Conservation (phyloP, 495 filamentous ascomycete genomes). For the Hypoxylon subgilvum region DNA sequence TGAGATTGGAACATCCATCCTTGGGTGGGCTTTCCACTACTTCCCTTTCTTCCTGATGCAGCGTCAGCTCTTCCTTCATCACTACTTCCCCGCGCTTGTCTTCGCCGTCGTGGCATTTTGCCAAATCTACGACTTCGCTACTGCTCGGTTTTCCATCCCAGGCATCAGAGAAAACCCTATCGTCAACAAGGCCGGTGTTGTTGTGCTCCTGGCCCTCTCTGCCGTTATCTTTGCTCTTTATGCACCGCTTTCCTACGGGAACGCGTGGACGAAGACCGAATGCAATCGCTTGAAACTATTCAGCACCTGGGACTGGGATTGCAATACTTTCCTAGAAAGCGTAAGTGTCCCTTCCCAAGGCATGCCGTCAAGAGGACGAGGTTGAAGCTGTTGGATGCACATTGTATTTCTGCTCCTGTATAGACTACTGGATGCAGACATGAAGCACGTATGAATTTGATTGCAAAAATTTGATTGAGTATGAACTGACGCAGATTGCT, state of each 20-base stretch:
- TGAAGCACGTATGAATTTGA: neutral
- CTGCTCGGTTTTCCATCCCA: conserved; percentile 68
- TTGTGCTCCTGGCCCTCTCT: conserved; percentile 72
- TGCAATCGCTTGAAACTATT: conserved; percentile 89
- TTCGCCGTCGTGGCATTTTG: conserved; percentile 89
- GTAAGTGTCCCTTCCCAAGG: conserved; percentile 66
- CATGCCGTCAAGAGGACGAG: conserved; percentile 43
- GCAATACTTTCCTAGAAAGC: conserved; percentile 84
- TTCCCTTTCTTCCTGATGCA: conserved; percentile 98
- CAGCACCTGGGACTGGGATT: conserved; percentile 93
- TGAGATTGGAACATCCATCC: conserved; percentile 85
- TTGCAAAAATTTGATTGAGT: conserved; percentile 6
- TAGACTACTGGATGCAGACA: conserved; percentile 15
- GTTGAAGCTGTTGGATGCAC: conserved; percentile 22
- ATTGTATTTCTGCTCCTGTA: conserved; percentile 9
- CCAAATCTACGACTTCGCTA: conserved; percentile 85
- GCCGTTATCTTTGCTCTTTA: conserved; percentile 82
- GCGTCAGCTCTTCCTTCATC: conserved; percentile 95
- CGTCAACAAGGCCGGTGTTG: conserved; percentile 72
- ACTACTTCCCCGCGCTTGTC: conserved; percentile 95
- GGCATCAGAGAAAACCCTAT: conserved; percentile 73
- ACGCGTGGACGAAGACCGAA: conserved; percentile 85
- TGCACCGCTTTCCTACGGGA: conserved; percentile 89
- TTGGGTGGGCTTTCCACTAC: conserved; percentile 96
- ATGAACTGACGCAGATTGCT: conserved; percentile 28